Base-by-base conservation (phyloP, 2,329 filamentous ascomycete species). In the Hypoxylon sp. region DNA sequence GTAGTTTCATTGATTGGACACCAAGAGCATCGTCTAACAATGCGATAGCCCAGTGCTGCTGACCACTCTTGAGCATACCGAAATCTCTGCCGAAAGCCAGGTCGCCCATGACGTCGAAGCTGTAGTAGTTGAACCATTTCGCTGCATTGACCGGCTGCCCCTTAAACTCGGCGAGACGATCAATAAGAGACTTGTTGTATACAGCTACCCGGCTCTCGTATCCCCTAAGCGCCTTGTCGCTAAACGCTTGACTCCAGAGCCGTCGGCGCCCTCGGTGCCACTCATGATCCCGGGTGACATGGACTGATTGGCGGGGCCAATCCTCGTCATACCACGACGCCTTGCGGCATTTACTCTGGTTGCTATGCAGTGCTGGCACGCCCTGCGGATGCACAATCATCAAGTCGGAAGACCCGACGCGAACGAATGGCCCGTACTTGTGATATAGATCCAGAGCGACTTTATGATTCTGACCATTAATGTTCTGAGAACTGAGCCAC, bases 41-140 rank as follows among this genome's bases (percentile, higher is more conserved):
- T 44, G 39, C 39, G 9, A 44, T n/a, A 11, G 39, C 39, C 39
- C 39, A 44, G 39, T 44, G 39, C 39, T 44, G 39, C 8, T 44
- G 39, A 9, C 39, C 39, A 8, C 39, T 44, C 39, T 22, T 44
- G 3, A 44, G 39, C 39, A 44, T 44, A 1, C 39, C 39, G 17
- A 44, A 44, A 44, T 44, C 39, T 22, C 39, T 19, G 17, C 39
- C 39, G 17, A 44, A 44, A 8, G 39, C 39, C 17, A 44, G 39
- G 39, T 44, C 19, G 39, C 39, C 39, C 39, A 44, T 44, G 17
- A 44, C 39, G 39, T 44, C 39, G 39, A 44, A 44, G n/a, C 39
- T 44, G 17, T 44, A 44, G 17, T 44, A 44, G 39, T 44, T 44
- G n/a, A 44, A 44, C 39, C 39, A 44, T 5, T 44, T 44, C 1